These are phyloP conservation scores for Mycosarcoma maydis DNA, from an alignment of 1,284 basidiomycete genomes.

Conservation along the genomic window DNA sequence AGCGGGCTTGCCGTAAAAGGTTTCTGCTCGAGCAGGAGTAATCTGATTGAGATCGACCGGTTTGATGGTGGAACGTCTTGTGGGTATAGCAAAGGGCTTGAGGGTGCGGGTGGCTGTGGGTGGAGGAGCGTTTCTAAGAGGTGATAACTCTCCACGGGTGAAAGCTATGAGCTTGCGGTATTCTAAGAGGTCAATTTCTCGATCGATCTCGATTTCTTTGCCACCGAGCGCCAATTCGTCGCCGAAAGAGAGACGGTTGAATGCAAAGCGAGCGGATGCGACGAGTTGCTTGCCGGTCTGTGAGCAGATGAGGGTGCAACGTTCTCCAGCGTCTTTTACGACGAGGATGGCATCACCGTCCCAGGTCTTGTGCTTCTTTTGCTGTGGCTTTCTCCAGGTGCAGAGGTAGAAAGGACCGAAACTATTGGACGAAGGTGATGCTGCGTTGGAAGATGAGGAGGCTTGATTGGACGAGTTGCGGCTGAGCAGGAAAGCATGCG, in stretches of 20 bases:
- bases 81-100: constrained; percentile 34
- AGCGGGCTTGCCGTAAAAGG: constrained; percentile 42
- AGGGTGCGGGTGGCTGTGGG: constrained; percentile 27
- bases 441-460: constrained; percentile 2
- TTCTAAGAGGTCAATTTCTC: constrained; percentile 27
- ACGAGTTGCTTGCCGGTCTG: constrained; percentile 55
- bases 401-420: constrained; percentile 59
- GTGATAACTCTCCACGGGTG: constrained; percentile 35
- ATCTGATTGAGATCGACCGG: constrained; percentile 41
- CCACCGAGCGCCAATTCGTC: constrained; percentile 52
- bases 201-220: constrained; percentile 54
- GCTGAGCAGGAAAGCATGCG: constrained; percentile 27
- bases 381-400: constrained; percentile 75
- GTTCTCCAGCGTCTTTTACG: constrained; percentile 42
- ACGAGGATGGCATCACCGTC: constrained; percentile 71
- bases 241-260: constrained; percentile 40
- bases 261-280: constrained; percentile 28
- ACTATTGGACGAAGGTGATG: constrained; percentile 15
- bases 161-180: constrained; percentile 30
- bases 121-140: constrained; percentile 26
- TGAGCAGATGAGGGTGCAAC: constrained; percentile 49
- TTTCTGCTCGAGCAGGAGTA: constrained; percentile 33
- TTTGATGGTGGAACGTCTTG: constrained; percentile 25
- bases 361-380: constrained; percentile 87
- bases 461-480: constrained; percentile 17